Conservation (phyloP, 2,329 filamentous ascomycete species). For the Ceratocystis cacaofunesta region DNA sequence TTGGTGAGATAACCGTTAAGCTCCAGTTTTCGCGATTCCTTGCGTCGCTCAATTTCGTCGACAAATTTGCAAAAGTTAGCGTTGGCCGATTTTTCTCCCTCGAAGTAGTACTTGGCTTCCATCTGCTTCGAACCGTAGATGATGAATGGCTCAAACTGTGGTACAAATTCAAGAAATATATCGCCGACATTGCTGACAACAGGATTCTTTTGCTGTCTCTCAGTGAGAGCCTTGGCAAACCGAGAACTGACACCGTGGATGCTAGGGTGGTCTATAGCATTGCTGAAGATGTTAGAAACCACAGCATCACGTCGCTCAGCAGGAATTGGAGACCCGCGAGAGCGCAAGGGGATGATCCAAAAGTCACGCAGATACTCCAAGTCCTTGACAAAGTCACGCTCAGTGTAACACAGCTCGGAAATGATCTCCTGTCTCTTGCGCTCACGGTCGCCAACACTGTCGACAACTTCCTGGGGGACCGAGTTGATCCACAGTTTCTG, state of each 20-base stretch:
- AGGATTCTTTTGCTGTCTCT: constrained; percentile 76
- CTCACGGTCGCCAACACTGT: constrained; percentile 76
- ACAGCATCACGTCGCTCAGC: constrained; percentile 77
- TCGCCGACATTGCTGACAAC: constrained; percentile 85
- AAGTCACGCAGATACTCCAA: constrained; percentile 95
- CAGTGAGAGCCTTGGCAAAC: constrained; percentile 75
- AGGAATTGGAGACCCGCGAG: constrained; percentile 73
- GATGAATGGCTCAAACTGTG: constrained; percentile 90
- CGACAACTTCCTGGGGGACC: constrained; percentile 85
- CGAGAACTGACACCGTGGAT: constrained; percentile 83
- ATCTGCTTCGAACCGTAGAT: constrained; percentile 90
- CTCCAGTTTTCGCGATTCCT: constrained; percentile 92
- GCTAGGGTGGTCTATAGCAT: constrained; percentile 67
- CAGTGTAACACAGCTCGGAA: constrained; percentile 96
- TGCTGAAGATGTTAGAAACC: constrained; percentile 87
- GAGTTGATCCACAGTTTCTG: constrained; percentile 99
- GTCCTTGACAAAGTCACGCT: constrained; percentile 97
- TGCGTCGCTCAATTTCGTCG: constrained; percentile 87
- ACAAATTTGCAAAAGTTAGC: constrained; percentile 78
- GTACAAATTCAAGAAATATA: constrained; percentile 83
- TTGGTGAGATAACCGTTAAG: constrained; percentile 96
- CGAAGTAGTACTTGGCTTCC: constrained; percentile 95
- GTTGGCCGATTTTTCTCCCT: constrained; percentile 84
- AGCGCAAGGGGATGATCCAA: constrained; percentile 87
- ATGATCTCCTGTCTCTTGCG: constrained; percentile 98